Evolutionary conservation across 768 basidiomycete species (phyloP).

Genomic region (Collybia mongolica): DNA sequence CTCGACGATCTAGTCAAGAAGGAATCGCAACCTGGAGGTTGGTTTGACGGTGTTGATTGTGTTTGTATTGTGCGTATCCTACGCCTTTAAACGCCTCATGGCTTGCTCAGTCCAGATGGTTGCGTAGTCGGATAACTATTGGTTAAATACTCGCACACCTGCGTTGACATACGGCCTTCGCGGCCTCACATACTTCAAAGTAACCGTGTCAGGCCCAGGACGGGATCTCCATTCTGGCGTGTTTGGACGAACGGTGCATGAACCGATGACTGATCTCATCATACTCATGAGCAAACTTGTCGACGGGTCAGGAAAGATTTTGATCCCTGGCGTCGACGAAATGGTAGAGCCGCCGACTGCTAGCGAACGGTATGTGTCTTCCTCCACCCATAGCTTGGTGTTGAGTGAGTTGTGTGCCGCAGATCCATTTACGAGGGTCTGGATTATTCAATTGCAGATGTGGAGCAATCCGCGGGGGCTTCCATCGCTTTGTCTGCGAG

Average conservation of each 20-base stretch:
- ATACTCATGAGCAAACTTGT: conserved; percentile 84
- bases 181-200: conserved; percentile 83
- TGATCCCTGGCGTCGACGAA: conserved; percentile 86
- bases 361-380: conserved; percentile 59
- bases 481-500: conserved; percentile 72
- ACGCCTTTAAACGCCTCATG: background rate
- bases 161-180: conserved; percentile 86
- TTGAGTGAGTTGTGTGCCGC: background rate
- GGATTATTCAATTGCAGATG: conserved; percentile 70
- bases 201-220: conserved; percentile 79
- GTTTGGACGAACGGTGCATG: conserved; percentile 79
- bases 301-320: conserved; percentile 72
- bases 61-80: conserved; percentile 78
- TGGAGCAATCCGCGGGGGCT: conserved; percentile 76
- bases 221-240: conserved; percentile 90
- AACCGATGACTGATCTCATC: conserved; percentile 94
- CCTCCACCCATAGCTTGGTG: background rate
- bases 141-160: conserved; percentile 82
- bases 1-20: conserved; percentile 81
- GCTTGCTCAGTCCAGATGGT: background rate
- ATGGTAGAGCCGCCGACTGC: conserved; percentile 74
- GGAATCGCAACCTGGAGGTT: conserved; percentile 72
- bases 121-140: conserved; percentile 88
- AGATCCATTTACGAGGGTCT: conserved; percentile 72
- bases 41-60: conserved; percentile 87